Evolutionary conservation across 805 yeast genomes (phyloP).

Genomic region (Naumovozyma dairenensis): DNA sequence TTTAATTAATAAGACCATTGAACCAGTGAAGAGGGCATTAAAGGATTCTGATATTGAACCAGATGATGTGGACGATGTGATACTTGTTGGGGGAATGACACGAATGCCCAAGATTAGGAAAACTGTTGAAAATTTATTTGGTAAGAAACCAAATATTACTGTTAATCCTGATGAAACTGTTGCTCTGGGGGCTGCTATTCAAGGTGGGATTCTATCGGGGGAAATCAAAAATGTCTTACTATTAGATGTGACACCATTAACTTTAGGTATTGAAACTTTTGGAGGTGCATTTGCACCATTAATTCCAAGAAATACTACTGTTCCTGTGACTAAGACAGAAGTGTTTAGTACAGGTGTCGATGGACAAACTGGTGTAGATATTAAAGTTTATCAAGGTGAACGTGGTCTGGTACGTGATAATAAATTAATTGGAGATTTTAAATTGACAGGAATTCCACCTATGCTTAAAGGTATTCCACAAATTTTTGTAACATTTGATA

Average conservation of each 20-base stretch:
- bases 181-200: constrained; percentile 83
- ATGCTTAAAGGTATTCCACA: constrained; percentile 77
- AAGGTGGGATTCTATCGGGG: constrained; percentile 79
- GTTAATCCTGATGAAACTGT: constrained; percentile 93
- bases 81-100: constrained; percentile 84
- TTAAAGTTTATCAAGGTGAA: constrained; percentile 75
- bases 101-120: constrained; percentile 74
- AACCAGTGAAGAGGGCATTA: constrained; percentile 64
- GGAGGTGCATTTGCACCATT: constrained; percentile 77
- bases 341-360: constrained; percentile 75
- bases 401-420: constrained; percentile 69
- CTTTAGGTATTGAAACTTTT: constrained; percentile 75
- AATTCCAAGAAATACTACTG: constrained; percentile 67
- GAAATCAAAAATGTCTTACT: constrained; percentile 69
- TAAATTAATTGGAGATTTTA: constrained; percentile 66
- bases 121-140: constrained; percentile 49
- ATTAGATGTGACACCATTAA: constrained; percentile 74
- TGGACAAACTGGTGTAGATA: constrained; percentile 75
- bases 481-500: constrained; percentile 64
- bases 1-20: constrained; percentile 56
- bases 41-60: constrained; percentile 62
- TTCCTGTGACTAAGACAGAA: constrained; percentile 67
- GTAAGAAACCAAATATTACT: constrained; percentile 55
- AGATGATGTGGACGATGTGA: constrained; percentile 61
- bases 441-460: constrained; percentile 60